Evolutionary conservation across 441 rosid species (phyloP).

Genomic region (Corymbia calophylla): DNA sequence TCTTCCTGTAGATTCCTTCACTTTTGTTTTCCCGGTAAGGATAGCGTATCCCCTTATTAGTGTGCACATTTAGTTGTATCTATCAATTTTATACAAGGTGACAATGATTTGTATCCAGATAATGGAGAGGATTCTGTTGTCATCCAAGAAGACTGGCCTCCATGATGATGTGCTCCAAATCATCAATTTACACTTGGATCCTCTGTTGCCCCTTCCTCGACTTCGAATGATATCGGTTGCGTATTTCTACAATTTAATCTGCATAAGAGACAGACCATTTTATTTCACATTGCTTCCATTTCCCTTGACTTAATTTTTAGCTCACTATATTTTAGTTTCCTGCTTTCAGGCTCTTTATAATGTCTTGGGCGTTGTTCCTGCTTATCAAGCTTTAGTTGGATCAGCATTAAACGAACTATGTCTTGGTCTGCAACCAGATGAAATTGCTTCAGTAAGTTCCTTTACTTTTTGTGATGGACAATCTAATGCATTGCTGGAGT

Average conservation of each 20-base stretch:
- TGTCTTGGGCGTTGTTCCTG: slow-evolving; percentile 86
- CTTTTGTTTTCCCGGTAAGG: slow-evolving; percentile 90
- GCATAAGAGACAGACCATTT: neutral
- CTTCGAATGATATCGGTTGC: slow-evolving; percentile 91
- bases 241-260: slow-evolving; percentile 19
- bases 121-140: slow-evolving; percentile 77
- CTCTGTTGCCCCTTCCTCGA: slow-evolving; percentile 94
- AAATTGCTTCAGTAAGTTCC: slow-evolving; percentile 66
- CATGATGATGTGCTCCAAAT: slow-evolving; percentile 86
- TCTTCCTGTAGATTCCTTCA: slow-evolving; percentile 94
- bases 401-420: slow-evolving; percentile 93
- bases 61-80: neutral
- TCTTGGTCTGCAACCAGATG: slow-evolving; percentile 84
- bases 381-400: slow-evolving; percentile 78
- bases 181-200: slow-evolving; percentile 86
- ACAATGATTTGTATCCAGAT: slow-evolving; percentile 42
- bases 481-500: neutral
- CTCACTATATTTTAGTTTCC: slow-evolving; percentile 6
- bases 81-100: neutral
- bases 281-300: neutral
- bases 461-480: neutral
- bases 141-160: slow-evolving; percentile 72
- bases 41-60: neutral
- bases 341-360: slow-evolving; percentile 82
- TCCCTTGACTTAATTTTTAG: neutral